Conservation (phyloP, 345 rosid species). For the sweet orange (Citrus sinensis) region DVS_A1.0 CM039168.1:3866501-3867000, state of each 20-base stretch:
- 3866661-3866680: slow-evolving; percentile 76
- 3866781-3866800: slow-evolving; percentile 55
- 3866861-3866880: slow-evolving; percentile 64
- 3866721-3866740: slow-evolving; percentile 64
- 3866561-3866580: slow-evolving; percentile 58
- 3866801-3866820: slow-evolving; percentile 87
- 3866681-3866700: slow-evolving; percentile 91
- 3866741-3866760: slow-evolving; percentile 76
- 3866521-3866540: slow-evolving; percentile 58
- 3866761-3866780: slow-evolving; percentile 62
- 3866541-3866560: slow-evolving; percentile 73
- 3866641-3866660: slow-evolving; percentile 53
- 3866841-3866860: slow-evolving; percentile 48
- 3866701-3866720: slow-evolving; percentile 45
- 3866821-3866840: slow-evolving; percentile 68
- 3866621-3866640: slow-evolving; percentile 52
- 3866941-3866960: slow-evolving; percentile 66
- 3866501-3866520: slow-evolving; percentile 71
- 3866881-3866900: slow-evolving; percentile 68
- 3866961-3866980: slow-evolving; percentile 76
- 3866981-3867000: slow-evolving; percentile 60
- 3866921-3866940: slow-evolving; percentile 73
- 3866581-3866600: slow-evolving; percentile 55
- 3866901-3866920: slow-evolving; percentile 61
- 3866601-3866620: slow-evolving; percentile 72